Conservation (phyloP, 2,329 filamentous ascomycete species). For the Catunica adiposa region DNA sequence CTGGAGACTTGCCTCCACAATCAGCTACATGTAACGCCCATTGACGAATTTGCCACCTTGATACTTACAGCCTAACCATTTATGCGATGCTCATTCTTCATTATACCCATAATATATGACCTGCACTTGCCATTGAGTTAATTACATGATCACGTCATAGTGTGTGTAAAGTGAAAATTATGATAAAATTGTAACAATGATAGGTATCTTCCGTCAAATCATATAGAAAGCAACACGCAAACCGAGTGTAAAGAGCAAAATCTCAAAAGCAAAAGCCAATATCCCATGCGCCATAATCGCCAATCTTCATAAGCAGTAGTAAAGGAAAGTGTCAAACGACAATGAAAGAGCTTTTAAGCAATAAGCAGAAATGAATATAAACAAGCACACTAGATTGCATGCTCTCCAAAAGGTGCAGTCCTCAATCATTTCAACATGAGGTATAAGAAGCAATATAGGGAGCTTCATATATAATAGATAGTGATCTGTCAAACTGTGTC, state of each 20-base stretch:
- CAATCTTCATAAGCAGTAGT: conserved; percentile 1
- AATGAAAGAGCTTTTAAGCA: neutral
- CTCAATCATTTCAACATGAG: no score
- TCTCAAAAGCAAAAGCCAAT: conserved; percentile 4
- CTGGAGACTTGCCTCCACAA: no score
- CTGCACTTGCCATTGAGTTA: neutral
- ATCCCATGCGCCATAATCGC: neutral
- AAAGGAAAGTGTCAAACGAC: neutral
- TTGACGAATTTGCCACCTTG: conserved; percentile 18
- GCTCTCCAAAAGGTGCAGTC: no score
- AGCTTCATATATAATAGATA: conserved; percentile 1
- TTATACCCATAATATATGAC: conserved; percentile 13
- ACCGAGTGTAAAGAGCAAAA: conserved; percentile 1
- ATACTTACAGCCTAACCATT: conserved; percentile 6
- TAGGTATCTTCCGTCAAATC: conserved; percentile 10
- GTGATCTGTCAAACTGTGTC: no score
- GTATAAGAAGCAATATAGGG: neutral
- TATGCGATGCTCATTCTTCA: conserved; percentile 4
- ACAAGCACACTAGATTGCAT: no score
- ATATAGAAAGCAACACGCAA: conserved; percentile 5
- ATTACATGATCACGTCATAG: neutral
- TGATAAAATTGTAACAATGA: conserved; percentile 7
- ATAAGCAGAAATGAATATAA: neutral
- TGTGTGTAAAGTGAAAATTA: conserved; percentile 1
- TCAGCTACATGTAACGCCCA: neutral